phyloP scores from a whole-genome alignment of 345 rosid genomes.

The Citrus maxima region DNA sequence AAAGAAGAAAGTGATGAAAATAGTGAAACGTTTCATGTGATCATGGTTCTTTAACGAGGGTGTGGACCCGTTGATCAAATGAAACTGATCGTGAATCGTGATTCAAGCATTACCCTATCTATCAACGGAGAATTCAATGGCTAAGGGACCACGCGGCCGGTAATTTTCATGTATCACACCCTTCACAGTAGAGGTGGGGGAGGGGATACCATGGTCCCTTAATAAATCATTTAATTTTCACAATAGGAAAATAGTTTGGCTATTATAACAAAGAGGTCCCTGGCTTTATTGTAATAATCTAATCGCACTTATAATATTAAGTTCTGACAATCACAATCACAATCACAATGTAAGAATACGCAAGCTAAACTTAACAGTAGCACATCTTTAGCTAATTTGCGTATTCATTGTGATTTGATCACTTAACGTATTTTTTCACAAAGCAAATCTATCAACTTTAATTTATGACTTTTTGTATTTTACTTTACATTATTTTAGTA shows the following conservation, averaged over 20 bases:
- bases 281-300: not conserved
- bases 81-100: not conserved
- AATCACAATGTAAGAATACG: no score
- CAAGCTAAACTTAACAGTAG: no score
- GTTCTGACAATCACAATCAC: not conserved
- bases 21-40: slow-evolving; percentile 17
- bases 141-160: not conserved
- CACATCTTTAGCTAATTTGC: no score
- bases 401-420: no score
- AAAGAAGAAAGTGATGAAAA: not conserved
- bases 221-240: not conserved
- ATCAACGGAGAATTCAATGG: not conserved
- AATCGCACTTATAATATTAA: not conserved
- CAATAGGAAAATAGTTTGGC: not conserved
- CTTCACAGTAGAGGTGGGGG: not conserved
- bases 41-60: not conserved
- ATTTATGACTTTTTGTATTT: no score
- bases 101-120: not conserved
- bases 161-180: not conserved
- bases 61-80: not conserved
- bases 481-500: no score
- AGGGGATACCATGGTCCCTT: not conserved
- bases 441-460: no score
- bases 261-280: not conserved
- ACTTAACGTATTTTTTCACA: no score